Percentiles rank a stretch among this genome's conserved stretches.
These are phyloP conservation scores for Zygosaccharomyces pseudobailii DNA, from an alignment of 1,139 yeast genomes.

Conservation along the genomic window DNA sequence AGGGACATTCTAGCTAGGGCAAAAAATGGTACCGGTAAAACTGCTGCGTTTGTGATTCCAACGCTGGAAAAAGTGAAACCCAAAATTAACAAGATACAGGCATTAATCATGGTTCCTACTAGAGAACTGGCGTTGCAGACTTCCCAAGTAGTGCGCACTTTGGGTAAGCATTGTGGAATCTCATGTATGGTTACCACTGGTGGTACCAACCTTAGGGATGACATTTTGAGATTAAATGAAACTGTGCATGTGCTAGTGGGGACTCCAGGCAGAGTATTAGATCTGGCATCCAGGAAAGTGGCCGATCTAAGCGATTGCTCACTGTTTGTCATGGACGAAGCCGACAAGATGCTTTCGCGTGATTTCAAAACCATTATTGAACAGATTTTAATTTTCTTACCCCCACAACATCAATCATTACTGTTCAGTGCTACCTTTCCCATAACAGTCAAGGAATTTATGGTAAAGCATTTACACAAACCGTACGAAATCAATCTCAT, in stretches of 20 bases:
- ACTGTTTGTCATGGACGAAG: conserved; percentile 96
- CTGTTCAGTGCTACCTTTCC: conserved; percentile 97
- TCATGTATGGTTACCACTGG: conserved; percentile 99
- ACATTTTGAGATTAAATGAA: conserved; percentile 85
- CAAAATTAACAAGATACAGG: conserved; percentile 78
- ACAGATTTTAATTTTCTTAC: conserved; percentile 80
- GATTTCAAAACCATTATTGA: conserved; percentile 88
- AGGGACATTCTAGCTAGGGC: conserved; percentile 97
- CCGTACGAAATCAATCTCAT: conserved; percentile 95
- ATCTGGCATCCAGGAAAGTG: conserved; percentile 80
- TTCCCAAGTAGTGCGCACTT: conserved; percentile 94
- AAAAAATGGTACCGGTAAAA: conserved; percentile 97
- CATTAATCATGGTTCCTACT: conserved; percentile 84
- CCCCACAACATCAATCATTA: conserved; percentile 74
- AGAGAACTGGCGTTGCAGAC: conserved; percentile 97
- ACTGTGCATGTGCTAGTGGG: conserved; percentile 90
- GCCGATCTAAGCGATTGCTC: conserved; percentile 88
- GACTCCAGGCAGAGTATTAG: conserved; percentile 95
- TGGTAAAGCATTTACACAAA: conserved; percentile 83
- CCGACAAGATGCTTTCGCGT: conserved; percentile 90
- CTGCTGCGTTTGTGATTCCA: conserved; percentile 93
- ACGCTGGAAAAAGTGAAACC: conserved; percentile 82
- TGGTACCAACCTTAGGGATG: conserved; percentile 93
- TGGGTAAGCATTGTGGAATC: conserved; percentile 88
- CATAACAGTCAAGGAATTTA: conserved; percentile 82